phyloP scores from a whole-genome alignment of 345 rosid species.

The Hibiscus syriacus region DNA sequence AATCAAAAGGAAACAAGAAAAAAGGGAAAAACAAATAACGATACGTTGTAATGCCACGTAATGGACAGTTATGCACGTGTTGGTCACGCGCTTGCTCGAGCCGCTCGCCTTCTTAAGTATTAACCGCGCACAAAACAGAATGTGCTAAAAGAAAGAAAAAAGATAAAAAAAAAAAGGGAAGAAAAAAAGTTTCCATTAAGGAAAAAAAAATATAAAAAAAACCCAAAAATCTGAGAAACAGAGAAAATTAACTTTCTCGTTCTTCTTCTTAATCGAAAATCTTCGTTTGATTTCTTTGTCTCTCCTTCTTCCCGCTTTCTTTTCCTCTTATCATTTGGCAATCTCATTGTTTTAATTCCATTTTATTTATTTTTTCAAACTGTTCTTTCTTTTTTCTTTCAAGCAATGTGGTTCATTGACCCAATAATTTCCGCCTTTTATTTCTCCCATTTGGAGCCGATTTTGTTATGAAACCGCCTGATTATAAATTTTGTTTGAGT shows the following conservation, averaged over 20 bases:
- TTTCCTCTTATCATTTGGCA: not conserved
- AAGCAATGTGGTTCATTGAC: constrained; percentile 8
- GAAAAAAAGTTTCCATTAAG: not conserved
- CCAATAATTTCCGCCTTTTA: not conserved
- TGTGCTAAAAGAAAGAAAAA: not conserved
- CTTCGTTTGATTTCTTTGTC: not conserved
- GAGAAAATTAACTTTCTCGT: not conserved
- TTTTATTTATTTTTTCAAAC: not conserved
- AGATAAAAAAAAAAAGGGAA: not conserved
- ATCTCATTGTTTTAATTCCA: not conserved
- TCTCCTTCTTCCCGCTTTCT: constrained; percentile 1
- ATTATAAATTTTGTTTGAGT: not conserved
- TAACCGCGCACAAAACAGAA: not conserved
- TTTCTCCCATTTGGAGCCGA: not conserved
- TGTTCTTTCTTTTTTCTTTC: not conserved
- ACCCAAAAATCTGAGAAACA: too few relatives aligned
- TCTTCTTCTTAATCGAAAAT: not conserved
- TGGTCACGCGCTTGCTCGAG: constrained; percentile 7
- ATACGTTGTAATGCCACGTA: not conserved
- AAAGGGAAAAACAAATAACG: not conserved
- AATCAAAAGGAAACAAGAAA: not conserved
- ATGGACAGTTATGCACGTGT: not conserved
- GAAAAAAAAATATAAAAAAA: too few relatives aligned
- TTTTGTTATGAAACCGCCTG: not conserved
- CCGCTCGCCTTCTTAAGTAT: not conserved